Conservation (phyloP, 352 stramenopile species). For the Aphanomyces euteiches region DNA sequence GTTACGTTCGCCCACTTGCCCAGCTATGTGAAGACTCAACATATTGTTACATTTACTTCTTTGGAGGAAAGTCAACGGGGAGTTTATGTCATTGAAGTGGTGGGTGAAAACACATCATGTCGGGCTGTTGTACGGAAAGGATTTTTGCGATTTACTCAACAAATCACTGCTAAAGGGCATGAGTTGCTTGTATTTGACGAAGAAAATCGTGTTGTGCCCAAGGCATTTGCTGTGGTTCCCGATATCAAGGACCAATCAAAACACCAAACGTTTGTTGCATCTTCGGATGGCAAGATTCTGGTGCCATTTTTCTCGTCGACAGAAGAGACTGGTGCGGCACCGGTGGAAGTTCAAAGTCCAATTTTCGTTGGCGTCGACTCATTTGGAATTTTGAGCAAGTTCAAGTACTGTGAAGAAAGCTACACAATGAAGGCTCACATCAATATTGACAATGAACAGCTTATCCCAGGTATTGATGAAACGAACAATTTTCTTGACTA, state of each 20-base stretch:
- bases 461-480: slow-evolving; percentile 42
- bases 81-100: slow-evolving; percentile 60
- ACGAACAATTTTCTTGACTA: slow-evolving; percentile 34
- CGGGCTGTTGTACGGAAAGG: slow-evolving; percentile 56
- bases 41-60: slow-evolving; percentile 43
- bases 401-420: slow-evolving; percentile 41
- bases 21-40: slow-evolving; percentile 44
- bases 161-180: slow-evolving; percentile 44
- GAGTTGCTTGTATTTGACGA: slow-evolving; percentile 56
- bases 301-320: slow-evolving; percentile 42
- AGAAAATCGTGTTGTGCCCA: slow-evolving; percentile 41
- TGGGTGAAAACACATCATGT: slow-evolving; percentile 52
- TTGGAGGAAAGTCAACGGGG: slow-evolving; percentile 35
- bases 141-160: slow-evolving; percentile 48
- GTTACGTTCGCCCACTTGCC: slow-evolving; percentile 38
- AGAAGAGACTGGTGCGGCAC: slow-evolving; percentile 34
- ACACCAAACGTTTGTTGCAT: slow-evolving; percentile 33
- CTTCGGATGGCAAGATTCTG: slow-evolving; percentile 37
- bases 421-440: slow-evolving; percentile 43
- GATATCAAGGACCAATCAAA: slow-evolving; percentile 32
- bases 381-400: slow-evolving; percentile 45
- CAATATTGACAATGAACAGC: slow-evolving; percentile 51
- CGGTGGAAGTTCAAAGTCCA: slow-evolving; percentile 39
- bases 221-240: slow-evolving; percentile 39
- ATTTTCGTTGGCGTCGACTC: slow-evolving; percentile 40